These are phyloP conservation scores for Hortiboletus campestris DNA, from an alignment of 768 basidiomycete genomes.

Conservation along the genomic window DNA sequence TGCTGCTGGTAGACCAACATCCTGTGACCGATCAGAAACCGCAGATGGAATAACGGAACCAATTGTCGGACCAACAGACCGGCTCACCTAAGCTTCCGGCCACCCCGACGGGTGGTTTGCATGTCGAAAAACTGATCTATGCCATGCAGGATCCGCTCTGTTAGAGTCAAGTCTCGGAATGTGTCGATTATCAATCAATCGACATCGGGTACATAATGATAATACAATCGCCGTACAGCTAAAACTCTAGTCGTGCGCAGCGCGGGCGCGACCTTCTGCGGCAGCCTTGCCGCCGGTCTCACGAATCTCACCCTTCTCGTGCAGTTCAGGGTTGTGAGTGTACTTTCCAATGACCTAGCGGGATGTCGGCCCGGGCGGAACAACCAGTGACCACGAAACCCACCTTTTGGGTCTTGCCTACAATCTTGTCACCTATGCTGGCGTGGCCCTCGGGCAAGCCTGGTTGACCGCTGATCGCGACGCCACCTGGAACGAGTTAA, in stretches of 20 bases:
- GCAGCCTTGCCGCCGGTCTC: conserved; percentile 53
- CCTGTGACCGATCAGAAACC: too few species aligned
- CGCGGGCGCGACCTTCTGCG: conserved; percentile 38
- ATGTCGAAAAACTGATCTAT: too few species aligned
- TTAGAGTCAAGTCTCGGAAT: too few species aligned
- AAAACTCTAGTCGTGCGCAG: conserved; percentile 38
- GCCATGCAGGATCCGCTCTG: too few species aligned
- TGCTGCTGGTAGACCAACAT: too few species aligned
- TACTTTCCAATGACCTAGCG: conserved; percentile 50
- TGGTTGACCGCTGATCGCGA: conserved; percentile 24
- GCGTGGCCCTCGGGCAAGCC: conserved; percentile 37
- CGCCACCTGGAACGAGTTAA: conserved; percentile 22
- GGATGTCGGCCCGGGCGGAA: not conserved
- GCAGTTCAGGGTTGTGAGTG: conserved; percentile 45
- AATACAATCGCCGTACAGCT: not conserved
- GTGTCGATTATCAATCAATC: too few species aligned
- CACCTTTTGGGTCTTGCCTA: conserved; percentile 61
- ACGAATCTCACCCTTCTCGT: conserved; percentile 57
- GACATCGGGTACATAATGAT: not conserved
- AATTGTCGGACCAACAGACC: too few species aligned
- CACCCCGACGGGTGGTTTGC: too few species aligned
- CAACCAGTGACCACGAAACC: not conserved
- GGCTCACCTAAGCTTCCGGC: too few species aligned
- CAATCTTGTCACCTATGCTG: conserved; percentile 48
- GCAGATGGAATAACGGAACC: too few species aligned